Conservation (phyloP, 768 basidiomycete species). For the Chalciporus pseudorubinellus region DNA sequence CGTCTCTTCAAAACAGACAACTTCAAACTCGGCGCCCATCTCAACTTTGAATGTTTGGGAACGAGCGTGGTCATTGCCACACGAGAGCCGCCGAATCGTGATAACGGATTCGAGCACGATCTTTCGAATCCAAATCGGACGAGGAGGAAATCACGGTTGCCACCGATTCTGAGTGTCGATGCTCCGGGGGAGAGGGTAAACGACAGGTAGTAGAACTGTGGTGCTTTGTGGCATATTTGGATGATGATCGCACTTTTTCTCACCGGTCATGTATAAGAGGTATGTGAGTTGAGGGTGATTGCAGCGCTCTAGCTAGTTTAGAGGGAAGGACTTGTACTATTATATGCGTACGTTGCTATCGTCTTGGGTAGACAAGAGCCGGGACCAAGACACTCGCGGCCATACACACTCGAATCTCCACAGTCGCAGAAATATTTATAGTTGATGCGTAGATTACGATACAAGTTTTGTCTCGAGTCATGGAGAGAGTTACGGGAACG, state of each 20-base stretch:
- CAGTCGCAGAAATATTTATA: slow-evolving; percentile 25
- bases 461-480: slow-evolving; percentile 24
- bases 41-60: slow-evolving; percentile 53
- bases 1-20: slow-evolving; percentile 64
- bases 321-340: no score
- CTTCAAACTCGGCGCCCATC: slow-evolving; percentile 56
- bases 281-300: no score
- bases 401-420: no score
- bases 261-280: no score
- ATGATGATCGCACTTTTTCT: no score
- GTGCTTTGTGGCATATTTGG: no score
- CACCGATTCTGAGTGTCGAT: neutral
- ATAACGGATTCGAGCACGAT: no score
- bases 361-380: no score
- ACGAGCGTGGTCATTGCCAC: slow-evolving; percentile 51
- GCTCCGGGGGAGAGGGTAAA: slow-evolving; percentile 8
- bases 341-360: no score
- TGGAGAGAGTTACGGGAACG: neutral
- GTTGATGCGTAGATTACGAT: slow-evolving; percentile 35
- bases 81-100: slow-evolving; percentile 7
- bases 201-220: slow-evolving; percentile 5
- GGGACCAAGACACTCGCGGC: no score
- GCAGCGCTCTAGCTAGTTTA: no score
- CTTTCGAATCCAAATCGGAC: neutral
- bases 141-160: slow-evolving; percentile 13